Evolutionary conservation across 192 early-diverging fungal genomes (phyloP), one percentile per base, ranked within the genome.

Genomic region (Podila epicladia): DNA sequence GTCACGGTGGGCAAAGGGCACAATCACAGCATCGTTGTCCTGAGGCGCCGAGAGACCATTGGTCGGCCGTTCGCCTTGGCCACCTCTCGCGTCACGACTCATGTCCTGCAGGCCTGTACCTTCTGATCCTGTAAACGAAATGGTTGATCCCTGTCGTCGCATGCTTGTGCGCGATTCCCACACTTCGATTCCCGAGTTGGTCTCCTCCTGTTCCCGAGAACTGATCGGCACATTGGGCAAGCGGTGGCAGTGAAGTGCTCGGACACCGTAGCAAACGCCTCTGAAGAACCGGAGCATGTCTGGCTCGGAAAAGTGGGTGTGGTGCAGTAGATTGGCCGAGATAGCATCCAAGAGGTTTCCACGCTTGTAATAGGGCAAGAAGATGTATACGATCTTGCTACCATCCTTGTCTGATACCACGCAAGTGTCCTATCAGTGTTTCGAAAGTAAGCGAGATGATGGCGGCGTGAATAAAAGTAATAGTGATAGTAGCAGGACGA

Each of bases 1-100:
- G 69, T 94, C 93, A 9, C 93, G 83, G 65, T 94, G 93, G 28
- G 88, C 90, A 74, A 87, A 92, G 7, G 90, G 84, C 26, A 86
- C 75, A 71, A 84, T 59, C 38, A 82, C 74, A 2, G 71, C 75
- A 20, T 79, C 73, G n/a, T 62, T 68, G 20, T 82, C 72, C 28
- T 77, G 53, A 31, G 62, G 58, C 19, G 65, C 55, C 57, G 64
- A 64, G 1, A 71, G 49, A 53, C 67, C 60, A 20, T 51, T 73
- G 28, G 22, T 24, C 29, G 51, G 31, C 37, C 24, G 22, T 28
- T 28, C 38, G 28, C 9, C n/a, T 4, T 24, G 9, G 15, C 53
- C 35, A 19, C 32, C 2, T 32, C 50, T 32, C n/a, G 53, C 55
- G 3, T 33, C 15, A 13, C 62, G 61, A 60, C 60, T 64, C 65